Conservation (phyloP, 2,329 filamentous ascomycete species). For the Zasmidium angulare region DNA sequence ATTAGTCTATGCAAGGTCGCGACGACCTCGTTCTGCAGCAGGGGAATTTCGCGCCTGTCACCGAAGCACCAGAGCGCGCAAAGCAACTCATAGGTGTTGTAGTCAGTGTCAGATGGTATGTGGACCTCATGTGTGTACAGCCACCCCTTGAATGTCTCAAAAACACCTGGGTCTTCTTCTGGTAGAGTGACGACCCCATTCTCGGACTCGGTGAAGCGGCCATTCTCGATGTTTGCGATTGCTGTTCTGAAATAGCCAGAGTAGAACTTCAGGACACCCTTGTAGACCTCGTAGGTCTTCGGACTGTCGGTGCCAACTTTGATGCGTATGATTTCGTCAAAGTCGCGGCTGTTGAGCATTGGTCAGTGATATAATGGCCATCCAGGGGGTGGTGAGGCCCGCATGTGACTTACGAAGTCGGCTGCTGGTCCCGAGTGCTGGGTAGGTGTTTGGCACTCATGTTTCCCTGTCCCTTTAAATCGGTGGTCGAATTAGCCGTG, state of each 20-base stretch:
- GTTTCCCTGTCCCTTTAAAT: no score
- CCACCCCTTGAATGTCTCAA: constrained; percentile 20
- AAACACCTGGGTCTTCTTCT: constrained; percentile 14
- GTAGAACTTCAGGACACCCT: constrained; percentile 20
- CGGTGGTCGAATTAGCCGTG: no score
- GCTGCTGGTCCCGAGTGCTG: no score
- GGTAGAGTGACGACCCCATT: constrained; percentile 9
- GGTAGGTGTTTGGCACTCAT: no score
- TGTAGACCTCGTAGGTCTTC: constrained; percentile 18
- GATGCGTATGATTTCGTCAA: constrained; percentile 5
- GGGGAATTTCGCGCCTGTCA: constrained; percentile 6
- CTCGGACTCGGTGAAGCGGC: constrained; percentile 12
- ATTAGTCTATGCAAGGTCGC: not conserved
- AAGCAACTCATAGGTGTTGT: not conserved
- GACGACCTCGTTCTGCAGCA: constrained; percentile 8
- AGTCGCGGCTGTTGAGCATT: not conserved
- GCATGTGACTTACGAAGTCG: no score
- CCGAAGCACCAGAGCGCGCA: constrained; percentile 15
- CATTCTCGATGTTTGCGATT: constrained; percentile 13
- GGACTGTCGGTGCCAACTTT: constrained; percentile 11
- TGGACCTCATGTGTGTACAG: constrained; percentile 14
- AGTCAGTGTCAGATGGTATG: not conserved
- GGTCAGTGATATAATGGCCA: not conserved
- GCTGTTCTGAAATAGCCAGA: constrained; percentile 24
- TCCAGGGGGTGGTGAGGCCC: not conserved